Percentiles rank a stretch among this genome's conserved stretches.
Conservation (phyloP, 73 alveolate genomes). For the Tetrahymena elliotti region DNA sequence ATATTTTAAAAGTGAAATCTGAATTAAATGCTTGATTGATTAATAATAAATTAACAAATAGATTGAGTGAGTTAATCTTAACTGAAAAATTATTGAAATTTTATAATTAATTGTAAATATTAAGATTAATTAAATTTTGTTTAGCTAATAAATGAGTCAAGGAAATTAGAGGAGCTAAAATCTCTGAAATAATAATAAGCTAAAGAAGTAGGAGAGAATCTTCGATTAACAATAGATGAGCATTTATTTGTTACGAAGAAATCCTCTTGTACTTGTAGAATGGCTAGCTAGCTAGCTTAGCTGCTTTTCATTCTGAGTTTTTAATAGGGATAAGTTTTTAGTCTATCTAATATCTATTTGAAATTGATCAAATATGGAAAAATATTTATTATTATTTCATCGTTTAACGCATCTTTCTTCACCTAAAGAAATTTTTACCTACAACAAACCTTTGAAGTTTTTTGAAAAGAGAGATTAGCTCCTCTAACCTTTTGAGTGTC, state of each 20-base stretch:
- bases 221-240: background rate
- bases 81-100: background rate
- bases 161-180: background rate
- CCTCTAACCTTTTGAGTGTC: constrained; percentile 1
- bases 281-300: background rate
- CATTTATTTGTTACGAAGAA: background rate
- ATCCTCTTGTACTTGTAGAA: background rate
- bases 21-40: no score
- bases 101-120: no score
- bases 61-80: background rate
- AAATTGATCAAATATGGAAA: background rate
- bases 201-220: background rate
- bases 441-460: background rate
- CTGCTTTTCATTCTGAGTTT: background rate
- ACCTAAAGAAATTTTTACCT: background rate
- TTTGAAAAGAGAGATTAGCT: background rate
- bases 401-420: background rate
- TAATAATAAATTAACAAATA: no score
- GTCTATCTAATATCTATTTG: background rate
- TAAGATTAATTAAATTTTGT: no score
- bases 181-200: background rate
- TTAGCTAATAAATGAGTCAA: background rate
- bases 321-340: background rate
- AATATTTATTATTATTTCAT: background rate
- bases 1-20: no score